A percentile compares a stretch with the other conserved stretches of the same genome.
These are phyloP conservation scores for Lecanoromycetidae sp. DNA, from an alignment of 2,329 filamentous ascomycete genomes.

Conservation along the genomic window DNA sequence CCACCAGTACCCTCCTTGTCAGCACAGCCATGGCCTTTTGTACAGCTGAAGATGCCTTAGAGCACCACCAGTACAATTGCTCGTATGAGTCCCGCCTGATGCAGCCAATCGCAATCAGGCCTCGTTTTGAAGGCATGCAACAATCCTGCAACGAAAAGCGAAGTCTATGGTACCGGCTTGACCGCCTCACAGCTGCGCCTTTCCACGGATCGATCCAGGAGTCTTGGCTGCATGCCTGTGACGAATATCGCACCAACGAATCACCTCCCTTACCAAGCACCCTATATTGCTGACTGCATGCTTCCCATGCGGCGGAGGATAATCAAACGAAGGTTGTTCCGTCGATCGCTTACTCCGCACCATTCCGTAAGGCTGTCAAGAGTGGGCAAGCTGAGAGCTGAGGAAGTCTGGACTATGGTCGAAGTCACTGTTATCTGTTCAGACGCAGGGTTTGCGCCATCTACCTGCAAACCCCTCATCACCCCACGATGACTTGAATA, in stretches of 20 bases:
- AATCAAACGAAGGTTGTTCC: not conserved
- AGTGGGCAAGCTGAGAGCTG: no score
- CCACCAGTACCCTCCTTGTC: no score
- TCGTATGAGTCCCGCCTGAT: not conserved
- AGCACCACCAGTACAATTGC: not conserved
- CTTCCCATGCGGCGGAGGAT: not conserved
- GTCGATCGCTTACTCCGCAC: not conserved
- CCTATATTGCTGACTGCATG: slow-evolving; percentile 2
- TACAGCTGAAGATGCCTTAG: no score
- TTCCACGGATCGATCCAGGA: not conserved
- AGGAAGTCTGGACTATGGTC: no score
- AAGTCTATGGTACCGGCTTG: no score
- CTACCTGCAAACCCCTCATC: no score
- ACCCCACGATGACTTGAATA: no score
- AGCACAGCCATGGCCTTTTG: no score
- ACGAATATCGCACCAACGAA: not conserved
- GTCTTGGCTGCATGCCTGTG: not conserved
- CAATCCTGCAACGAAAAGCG: no score
- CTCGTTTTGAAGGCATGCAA: not conserved
- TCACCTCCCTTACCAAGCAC: not conserved
- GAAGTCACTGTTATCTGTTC: no score
- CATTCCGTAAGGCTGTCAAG: no score
- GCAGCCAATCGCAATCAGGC: not conserved
- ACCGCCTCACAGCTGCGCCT: not conserved
- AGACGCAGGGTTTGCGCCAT: no score